phyloP scores from a whole-genome alignment of 2,329 filamentous ascomycete genomes.

The Fusarium humuli region DNA sequence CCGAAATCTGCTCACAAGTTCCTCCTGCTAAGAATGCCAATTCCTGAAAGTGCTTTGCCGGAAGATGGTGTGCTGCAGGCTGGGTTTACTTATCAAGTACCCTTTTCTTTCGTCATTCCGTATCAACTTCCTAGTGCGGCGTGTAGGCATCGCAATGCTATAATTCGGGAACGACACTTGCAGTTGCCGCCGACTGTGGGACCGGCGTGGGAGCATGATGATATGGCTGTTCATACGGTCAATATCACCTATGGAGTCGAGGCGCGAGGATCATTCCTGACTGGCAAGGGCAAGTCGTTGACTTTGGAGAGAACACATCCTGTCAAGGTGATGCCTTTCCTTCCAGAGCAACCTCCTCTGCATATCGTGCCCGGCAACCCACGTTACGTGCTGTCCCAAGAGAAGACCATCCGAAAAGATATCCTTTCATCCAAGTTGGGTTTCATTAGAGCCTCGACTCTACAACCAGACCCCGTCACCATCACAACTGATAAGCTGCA shows the following conservation, averaged over 20 bases:
- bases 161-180: constrained; percentile 26
- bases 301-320: constrained; percentile 3
- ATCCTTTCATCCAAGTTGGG: constrained; percentile 29
- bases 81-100: constrained; percentile 16
- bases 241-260: constrained; percentile 30
- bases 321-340: constrained; percentile 33
- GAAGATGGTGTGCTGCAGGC: constrained; percentile 5
- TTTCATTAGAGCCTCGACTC: constrained; percentile 17
- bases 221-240: constrained; percentile 30
- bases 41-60: constrained; percentile 16
- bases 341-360: constrained; percentile 34
- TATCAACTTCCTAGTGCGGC: constrained; percentile 32
- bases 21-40: constrained; percentile 33
- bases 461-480: constrained; percentile 25
- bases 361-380: constrained; percentile 20
- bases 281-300: not conserved
- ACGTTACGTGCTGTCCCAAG: constrained; percentile 20
- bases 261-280: not conserved
- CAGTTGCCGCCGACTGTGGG: constrained; percentile 37
- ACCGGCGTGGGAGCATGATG: constrained; percentile 31
- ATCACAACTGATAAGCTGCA: constrained; percentile 32
- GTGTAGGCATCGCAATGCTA: constrained; percentile 21
- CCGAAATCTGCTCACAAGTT: constrained; percentile 30
- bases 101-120: constrained; percentile 39
- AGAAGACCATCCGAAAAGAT: constrained; percentile 31